phyloP scores from a whole-genome alignment of 768 basidiomycete genomes.

The Roridomyces roridus region DNA sequence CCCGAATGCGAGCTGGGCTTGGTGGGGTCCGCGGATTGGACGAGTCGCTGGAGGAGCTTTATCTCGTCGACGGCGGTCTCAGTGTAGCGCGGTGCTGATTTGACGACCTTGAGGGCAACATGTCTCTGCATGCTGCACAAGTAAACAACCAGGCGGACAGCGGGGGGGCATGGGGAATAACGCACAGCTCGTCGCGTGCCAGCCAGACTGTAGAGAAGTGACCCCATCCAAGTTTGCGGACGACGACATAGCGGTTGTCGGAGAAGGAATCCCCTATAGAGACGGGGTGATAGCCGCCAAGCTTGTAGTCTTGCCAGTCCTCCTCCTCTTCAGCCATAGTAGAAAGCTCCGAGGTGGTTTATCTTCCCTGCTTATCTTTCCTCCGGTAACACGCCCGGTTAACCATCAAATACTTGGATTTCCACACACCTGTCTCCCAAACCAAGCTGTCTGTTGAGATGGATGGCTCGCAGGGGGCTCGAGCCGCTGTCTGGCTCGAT shows the following conservation, averaged over 20 bases:
- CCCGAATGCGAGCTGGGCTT: constrained; percentile 70
- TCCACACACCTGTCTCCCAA: no score
- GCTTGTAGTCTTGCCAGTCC: constrained; percentile 25
- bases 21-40: constrained; percentile 59
- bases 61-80: constrained; percentile 99
- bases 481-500: no score
- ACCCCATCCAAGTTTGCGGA: constrained; percentile 64
- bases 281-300: constrained; percentile 39
- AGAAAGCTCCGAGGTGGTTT: constrained; percentile 2
- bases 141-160: constrained; percentile 42
- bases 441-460: no score
- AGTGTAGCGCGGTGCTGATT: constrained; percentile 96
- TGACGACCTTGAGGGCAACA: constrained; percentile 60
- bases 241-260: constrained; percentile 48
- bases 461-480: no score
- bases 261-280: constrained; percentile 37
- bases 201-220: constrained; percentile 56
- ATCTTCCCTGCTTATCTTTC: constrained; percentile 24
- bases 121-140: constrained; percentile 51
- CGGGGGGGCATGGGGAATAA: background rate
- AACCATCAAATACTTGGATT: constrained; percentile 7
- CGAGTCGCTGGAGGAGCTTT: constrained; percentile 94
- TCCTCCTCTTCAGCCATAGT: constrained; percentile 27
- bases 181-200: constrained; percentile 42
- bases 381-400: constrained; percentile 7